Conservation (phyloP, 306 rosid genomes). For the Mimosa pudica region DNA sequence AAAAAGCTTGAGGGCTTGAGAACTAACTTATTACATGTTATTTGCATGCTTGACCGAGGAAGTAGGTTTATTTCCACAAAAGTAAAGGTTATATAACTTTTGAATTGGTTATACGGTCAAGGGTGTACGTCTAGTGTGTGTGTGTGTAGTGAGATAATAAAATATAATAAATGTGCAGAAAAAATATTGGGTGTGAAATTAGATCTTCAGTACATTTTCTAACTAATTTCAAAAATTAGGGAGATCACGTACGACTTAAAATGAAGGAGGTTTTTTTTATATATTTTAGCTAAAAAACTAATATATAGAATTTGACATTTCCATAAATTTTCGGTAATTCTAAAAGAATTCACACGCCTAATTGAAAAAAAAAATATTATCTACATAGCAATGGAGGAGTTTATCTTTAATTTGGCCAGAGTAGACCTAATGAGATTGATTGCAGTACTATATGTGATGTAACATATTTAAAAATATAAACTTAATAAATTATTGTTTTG, state of each 20-base stretch:
- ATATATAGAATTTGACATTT: background rate
- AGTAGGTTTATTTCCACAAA: background rate
- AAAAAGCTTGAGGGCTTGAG: background rate
- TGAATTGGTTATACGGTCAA: background rate
- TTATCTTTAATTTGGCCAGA: too few relatives aligned
- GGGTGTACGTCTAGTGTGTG: background rate
- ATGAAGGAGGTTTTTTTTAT: background rate
- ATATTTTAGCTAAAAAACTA: background rate
- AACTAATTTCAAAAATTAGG: background rate
- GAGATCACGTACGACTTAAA: background rate
- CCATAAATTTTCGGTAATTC: background rate
- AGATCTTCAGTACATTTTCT: background rate
- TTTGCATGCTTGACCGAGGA: background rate
- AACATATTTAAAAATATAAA: too few relatives aligned
- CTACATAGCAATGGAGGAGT: too few relatives aligned
- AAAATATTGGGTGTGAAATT: too few relatives aligned
- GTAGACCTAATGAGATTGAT: background rate
- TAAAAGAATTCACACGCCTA: too few relatives aligned
- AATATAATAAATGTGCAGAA: background rate
- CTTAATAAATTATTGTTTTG: background rate
- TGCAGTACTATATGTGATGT: too few relatives aligned
- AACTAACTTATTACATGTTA: background rate
- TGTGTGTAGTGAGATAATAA: too few relatives aligned
- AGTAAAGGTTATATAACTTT: background rate
- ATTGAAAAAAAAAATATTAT: too few relatives aligned